Conservation (phyloP, 305 asterid species). For the Stenogyne calaminthoides region DNA sequence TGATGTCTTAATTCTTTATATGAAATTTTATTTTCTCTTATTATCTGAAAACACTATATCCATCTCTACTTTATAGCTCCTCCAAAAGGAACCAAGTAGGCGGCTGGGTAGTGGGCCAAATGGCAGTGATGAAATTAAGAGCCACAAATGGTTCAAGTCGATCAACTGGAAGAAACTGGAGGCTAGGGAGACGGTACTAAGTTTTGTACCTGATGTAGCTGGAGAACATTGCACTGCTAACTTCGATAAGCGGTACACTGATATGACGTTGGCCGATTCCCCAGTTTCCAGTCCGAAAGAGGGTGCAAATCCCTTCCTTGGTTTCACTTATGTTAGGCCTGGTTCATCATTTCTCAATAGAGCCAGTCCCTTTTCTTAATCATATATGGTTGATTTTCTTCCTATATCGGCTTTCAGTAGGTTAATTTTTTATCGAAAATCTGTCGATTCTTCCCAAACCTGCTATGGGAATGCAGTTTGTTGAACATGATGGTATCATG, state of each 20-base stretch:
- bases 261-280: constrained; percentile 66
- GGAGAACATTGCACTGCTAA: constrained; percentile 72
- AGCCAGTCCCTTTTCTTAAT: constrained; percentile 33
- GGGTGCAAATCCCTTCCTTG: constrained; percentile 43
- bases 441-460: neutral
- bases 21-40: neutral
- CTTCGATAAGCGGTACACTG: constrained; percentile 61
- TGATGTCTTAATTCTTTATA: neutral
- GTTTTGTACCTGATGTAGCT: constrained; percentile 60
- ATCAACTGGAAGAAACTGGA: constrained; percentile 75
- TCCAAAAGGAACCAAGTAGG: constrained; percentile 65
- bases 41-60: neutral
- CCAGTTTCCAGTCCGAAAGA: constrained; percentile 66
- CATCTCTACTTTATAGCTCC: constrained; percentile 28
- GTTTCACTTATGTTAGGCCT: constrained; percentile 63
- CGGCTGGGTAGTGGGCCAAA: constrained; percentile 58
- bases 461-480: neutral
- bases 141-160: constrained; percentile 66
- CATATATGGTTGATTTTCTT: neutral
- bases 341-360: constrained; percentile 52
- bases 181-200: constrained; percentile 52
- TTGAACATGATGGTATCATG: neutral
- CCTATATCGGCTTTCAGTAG: neutral
- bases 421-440: neutral
- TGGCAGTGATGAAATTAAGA: constrained; percentile 65